A percentile compares a stretch with the other conserved stretches of the same genome.
These are phyloP conservation scores for Metarhizium album DNA, from an alignment of 2,329 filamentous ascomycete species.

Conservation along the genomic window DNA sequence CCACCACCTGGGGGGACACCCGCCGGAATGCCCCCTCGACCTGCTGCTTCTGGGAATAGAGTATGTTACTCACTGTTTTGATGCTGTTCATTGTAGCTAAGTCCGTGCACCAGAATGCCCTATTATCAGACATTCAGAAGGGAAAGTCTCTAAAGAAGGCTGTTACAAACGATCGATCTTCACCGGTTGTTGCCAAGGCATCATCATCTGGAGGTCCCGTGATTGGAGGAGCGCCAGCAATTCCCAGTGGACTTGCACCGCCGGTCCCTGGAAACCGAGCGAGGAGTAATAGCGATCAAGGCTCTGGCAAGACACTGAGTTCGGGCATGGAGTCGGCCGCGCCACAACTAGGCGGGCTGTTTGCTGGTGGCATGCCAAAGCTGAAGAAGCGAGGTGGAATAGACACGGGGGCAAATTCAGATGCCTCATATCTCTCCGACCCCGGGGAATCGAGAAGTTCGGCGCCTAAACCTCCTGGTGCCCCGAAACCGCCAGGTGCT, in stretches of 20 bases:
- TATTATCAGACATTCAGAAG: conserved; percentile 80
- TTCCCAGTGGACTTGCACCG: conserved; percentile 60
- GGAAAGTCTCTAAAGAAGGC: conserved; percentile 73
- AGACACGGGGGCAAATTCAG: conserved; percentile 49
- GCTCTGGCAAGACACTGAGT: conserved; percentile 31
- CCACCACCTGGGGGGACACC: conserved; percentile 49
- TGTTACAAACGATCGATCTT: conserved; percentile 85
- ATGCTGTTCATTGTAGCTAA: conserved; percentile 7
- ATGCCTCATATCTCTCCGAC: conserved; percentile 70
- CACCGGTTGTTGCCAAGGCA: conserved; percentile 47
- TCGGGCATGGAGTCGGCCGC: conserved; percentile 42
- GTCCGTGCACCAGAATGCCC: conserved; percentile 57
- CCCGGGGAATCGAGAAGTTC: conserved; percentile 37
- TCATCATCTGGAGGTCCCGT: conserved; percentile 41
- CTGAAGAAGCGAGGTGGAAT: conserved; percentile 75
- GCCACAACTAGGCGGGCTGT: conserved; percentile 77
- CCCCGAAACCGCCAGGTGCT: conserved; percentile 48
- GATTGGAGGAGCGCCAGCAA: conserved; percentile 66
- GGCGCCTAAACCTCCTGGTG: conserved; percentile 36
- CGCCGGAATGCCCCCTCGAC: conserved; percentile 31
- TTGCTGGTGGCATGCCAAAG: conserved; percentile 93
- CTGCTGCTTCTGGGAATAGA: conserved; percentile 45
- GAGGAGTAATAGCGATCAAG: conserved; percentile 75
- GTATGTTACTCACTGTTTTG: conserved; percentile 35
- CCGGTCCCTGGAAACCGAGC: conserved; percentile 60